Conservation (phyloP, 2,329 filamentous ascomycete genomes). For the Pyricularia pennisetigena region DNA sequence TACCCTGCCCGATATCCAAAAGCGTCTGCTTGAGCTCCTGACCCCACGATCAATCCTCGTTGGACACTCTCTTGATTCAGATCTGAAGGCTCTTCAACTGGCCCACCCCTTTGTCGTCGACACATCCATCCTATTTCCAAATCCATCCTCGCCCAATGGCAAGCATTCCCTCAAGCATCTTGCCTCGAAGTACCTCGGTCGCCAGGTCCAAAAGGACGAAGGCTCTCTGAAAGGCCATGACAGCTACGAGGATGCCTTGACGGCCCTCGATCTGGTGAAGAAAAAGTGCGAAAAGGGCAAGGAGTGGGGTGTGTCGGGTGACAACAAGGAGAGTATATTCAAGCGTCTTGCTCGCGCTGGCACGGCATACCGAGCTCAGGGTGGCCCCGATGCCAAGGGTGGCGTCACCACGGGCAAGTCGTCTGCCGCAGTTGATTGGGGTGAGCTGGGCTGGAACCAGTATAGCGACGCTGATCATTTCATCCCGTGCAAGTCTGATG, state of each 20-base stretch:
- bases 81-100: conserved; percentile 73
- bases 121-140: conserved; percentile 81
- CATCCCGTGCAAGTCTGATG: conserved; percentile 46
- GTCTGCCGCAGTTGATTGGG: conserved; percentile 82
- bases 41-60: conserved; percentile 64
- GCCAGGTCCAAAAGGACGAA: conserved; percentile 75
- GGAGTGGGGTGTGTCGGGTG: conserved; percentile 71
- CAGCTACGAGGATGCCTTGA: conserved; percentile 83
- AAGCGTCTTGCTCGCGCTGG: conserved; percentile 61
- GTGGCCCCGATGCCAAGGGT: conserved; percentile 44
- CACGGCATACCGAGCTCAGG: conserved; percentile 51
- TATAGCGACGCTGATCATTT: conserved; percentile 45
- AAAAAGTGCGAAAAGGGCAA: conserved; percentile 93
- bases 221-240: conserved; percentile 67
- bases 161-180: conserved; percentile 90
- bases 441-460: conserved; percentile 55
- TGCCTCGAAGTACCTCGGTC: conserved; percentile 71
- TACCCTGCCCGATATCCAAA: conserved; percentile 72
- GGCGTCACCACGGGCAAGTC: conserved; percentile 48
- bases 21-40: conserved; percentile 62
- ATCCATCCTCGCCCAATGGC: conserved; percentile 78
- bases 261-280: conserved; percentile 86
- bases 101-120: conserved; percentile 92
- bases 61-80: conserved; percentile 74
- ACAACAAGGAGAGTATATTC: conserved; percentile 78